phyloP scores from a whole-genome alignment of 495 filamentous ascomycete species.

The Cercophora samala region DNA sequence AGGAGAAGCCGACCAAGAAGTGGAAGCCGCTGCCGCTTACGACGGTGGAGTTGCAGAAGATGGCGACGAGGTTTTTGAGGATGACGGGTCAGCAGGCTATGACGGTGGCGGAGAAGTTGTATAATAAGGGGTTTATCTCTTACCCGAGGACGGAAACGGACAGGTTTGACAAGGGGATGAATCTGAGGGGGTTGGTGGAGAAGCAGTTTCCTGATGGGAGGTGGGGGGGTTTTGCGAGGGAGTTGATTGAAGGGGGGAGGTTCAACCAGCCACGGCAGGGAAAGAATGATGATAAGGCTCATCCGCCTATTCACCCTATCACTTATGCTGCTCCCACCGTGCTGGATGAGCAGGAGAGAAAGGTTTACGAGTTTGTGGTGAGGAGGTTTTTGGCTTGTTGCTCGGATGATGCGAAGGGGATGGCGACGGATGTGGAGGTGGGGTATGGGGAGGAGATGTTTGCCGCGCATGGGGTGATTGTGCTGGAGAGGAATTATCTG shows the following conservation, averaged over 20 bases:
- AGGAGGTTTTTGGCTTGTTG: constrained; percentile 95
- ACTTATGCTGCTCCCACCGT: constrained; percentile 64
- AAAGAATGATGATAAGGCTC: constrained; percentile 88
- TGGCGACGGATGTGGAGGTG: constrained; percentile 79
- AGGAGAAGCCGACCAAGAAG: constrained; percentile 87
- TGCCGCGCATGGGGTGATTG: constrained; percentile 74
- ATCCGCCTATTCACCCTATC: constrained; percentile 95
- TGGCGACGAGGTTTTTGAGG: constrained; percentile 77
- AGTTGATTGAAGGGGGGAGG: constrained; percentile 64
- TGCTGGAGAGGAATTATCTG: constrained; percentile 85
- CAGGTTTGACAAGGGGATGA: constrained; percentile 87
- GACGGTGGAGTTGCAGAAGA: constrained; percentile 98
- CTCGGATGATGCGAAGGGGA: constrained; percentile 86
- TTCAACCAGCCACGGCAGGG: constrained; percentile 82
- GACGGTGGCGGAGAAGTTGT: constrained; percentile 84
- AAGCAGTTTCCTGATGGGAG: constrained; percentile 72
- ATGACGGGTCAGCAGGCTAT: constrained; percentile 86
- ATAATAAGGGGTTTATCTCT: constrained; percentile 92
- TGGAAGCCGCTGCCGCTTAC: constrained; percentile 92
- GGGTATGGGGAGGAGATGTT: constrained; percentile 82
- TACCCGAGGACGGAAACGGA: constrained; percentile 98
- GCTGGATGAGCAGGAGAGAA: constrained; percentile 63
- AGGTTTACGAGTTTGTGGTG: constrained; percentile 90
- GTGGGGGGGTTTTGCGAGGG: constrained; percentile 84
- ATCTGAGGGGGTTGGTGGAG: constrained; percentile 72